phyloP scores from a whole-genome alignment of 2,329 filamentous ascomycete genomes.

The Penicillium thymicola region DNA sequence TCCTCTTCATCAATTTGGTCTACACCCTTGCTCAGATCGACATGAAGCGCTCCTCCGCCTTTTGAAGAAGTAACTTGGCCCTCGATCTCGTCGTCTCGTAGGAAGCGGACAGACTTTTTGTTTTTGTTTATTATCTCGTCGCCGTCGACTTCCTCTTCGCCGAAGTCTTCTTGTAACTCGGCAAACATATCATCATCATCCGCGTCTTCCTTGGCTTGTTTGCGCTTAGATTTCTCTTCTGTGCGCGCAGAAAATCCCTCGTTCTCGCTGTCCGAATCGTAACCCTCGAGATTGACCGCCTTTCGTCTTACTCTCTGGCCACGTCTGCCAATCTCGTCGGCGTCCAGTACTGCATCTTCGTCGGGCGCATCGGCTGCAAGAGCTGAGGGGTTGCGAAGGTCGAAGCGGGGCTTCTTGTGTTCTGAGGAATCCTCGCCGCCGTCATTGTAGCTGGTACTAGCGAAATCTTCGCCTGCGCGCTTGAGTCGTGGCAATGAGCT shows the following conservation, averaged over 20 bases:
- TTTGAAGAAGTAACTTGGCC: constrained; percentile 74
- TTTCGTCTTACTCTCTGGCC: constrained; percentile 78
- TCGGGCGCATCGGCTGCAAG: constrained; percentile 78
- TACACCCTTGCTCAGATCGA: constrained; percentile 52
- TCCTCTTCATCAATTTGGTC: constrained; percentile 62
- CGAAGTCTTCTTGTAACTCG: constrained; percentile 59
- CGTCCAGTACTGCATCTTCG: constrained; percentile 74
- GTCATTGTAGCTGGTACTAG: constrained; percentile 65
- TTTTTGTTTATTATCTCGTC: constrained; percentile 56
- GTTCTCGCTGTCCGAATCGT: constrained; percentile 88
- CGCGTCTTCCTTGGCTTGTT: constrained; percentile 35
- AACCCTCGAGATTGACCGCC: constrained; percentile 93
- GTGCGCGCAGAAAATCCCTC: constrained; percentile 81
- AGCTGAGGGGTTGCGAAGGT: constrained; percentile 89
- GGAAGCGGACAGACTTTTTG: constrained; percentile 59
- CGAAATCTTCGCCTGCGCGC: constrained; percentile 76
- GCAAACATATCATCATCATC: constrained; percentile 78
- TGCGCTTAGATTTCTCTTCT: constrained; percentile 53
- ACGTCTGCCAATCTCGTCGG: constrained; percentile 81
- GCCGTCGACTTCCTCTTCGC: constrained; percentile 52
- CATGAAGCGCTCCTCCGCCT: constrained; percentile 65
- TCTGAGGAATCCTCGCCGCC: constrained; percentile 45
- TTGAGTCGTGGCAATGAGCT: constrained; percentile 72
- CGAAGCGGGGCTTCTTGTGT: constrained; percentile 82
- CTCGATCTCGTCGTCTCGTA: constrained; percentile 65